Evolutionary conservation across 139 green algal genomes (phyloP), one percentile per base, ranked within the genome.

Genomic region (Chlamydomonas schloesseri): DNA sequence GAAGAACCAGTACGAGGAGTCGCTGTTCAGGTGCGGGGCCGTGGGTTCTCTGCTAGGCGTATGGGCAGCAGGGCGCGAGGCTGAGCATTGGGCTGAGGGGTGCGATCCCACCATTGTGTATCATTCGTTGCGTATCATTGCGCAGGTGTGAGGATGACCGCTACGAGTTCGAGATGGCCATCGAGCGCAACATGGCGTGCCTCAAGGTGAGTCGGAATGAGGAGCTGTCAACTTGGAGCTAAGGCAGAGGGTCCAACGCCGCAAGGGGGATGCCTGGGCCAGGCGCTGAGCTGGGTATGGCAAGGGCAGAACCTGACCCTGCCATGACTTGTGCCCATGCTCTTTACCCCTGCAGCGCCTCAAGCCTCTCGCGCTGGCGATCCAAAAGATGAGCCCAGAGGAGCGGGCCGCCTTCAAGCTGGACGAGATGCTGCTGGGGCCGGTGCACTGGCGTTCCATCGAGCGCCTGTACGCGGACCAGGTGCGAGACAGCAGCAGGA

Each of bases 1-100:
- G 82, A 99, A 99, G 90, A 99, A 99, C 89, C 98, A 99, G 93
- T 99, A 99, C 73, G 97, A 99, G 89, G 89, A 87, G 62, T 68
- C 86, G 14, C 91, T 97, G 18, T 97, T 97, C 87, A 91, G 92
- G 42, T 86, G 20, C 33, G 84, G 18, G 24, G n/a, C n/a, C n/a
- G 81, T 29, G 23, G 37, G 55, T n/a, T n/a, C n/a, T n/a, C n/a
- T n/a, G n/a, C n/a, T n/a, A n/a, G n/a, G n/a, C n/a, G n/a, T n/a
- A n/a, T n/a, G n/a, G n/a, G n/a, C n/a, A n/a, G n/a, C n/a, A n/a
- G n/a, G n/a, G n/a, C n/a, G n/a, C n/a, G n/a, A n/a, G n/a, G n/a
- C n/a, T n/a, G n/a, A n/a, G n/a, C n/a, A n/a, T n/a, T n/a, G n/a
- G n/a, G n/a, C n/a, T n/a, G n/a, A n/a, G n/a, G n/a, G n/a, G n/a